phyloP scores from a whole-genome alignment of 495 filamentous ascomycete genomes.

The Melanomma pulvis-pyrius region DNA sequence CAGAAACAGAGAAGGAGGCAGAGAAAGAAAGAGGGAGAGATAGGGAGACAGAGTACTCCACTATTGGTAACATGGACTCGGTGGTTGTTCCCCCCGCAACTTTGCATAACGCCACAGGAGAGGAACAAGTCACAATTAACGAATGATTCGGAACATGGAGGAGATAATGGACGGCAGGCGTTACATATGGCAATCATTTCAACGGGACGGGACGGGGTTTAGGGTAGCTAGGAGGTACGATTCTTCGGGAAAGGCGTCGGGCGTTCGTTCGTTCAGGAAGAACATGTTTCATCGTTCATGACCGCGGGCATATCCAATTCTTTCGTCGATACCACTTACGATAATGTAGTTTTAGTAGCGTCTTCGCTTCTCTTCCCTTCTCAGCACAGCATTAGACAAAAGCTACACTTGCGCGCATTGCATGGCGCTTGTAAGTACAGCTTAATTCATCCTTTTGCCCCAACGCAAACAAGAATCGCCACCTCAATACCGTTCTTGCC shows the following conservation, averaged over 20 bases:
- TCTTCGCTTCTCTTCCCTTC: background rate
- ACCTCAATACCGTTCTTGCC: too few relatives aligned
- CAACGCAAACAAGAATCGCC: too few relatives aligned
- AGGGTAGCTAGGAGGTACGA: background rate
- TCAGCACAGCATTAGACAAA: background rate
- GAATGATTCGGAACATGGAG: background rate
- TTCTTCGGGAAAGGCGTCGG: background rate
- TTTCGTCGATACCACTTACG: slow-evolving; percentile 12
- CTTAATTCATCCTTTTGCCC: background rate
- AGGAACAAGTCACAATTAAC: background rate
- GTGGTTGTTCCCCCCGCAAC: background rate
- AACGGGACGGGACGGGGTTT: background rate
- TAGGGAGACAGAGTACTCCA: slow-evolving; percentile 8
- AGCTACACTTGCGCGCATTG: background rate
- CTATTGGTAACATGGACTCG: slow-evolving; percentile 7
- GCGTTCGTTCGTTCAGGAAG: background rate
- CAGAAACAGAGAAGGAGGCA: background rate
- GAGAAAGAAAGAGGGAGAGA: slow-evolving; percentile 1
- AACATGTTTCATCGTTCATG: background rate
- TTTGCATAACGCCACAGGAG: background rate
- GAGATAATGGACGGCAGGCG: background rate
- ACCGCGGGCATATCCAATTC: slow-evolving; percentile 1
- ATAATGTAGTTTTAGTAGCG: slow-evolving; percentile 16
- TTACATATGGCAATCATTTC: background rate
- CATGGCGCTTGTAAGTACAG: background rate